phyloP scores from a whole-genome alignment of 352 stramenopile species.

The Thraustochytrium sp. region DNA sequence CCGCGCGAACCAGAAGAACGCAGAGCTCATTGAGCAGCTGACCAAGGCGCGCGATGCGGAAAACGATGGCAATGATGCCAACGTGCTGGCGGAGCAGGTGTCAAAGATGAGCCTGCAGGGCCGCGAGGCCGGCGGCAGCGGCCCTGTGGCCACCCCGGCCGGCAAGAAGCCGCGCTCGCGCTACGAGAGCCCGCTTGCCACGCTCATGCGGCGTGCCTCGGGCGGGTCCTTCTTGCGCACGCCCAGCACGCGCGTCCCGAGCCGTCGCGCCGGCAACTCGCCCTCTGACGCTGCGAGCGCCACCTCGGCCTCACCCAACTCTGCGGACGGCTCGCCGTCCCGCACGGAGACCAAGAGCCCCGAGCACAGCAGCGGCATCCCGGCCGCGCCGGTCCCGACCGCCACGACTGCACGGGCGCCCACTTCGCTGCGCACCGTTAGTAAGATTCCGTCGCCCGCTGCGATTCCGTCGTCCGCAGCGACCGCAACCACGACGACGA shows the following conservation, averaged over 20 bases:
- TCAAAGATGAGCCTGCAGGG: neutral
- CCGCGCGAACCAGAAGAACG: constrained; percentile 1
- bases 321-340: neutral
- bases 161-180: neutral
- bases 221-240: neutral
- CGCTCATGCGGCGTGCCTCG: neutral
- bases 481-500: no score
- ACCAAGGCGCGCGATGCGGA: neutral
- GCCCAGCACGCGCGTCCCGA: neutral
- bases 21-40: neutral
- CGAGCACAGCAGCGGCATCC: no score
- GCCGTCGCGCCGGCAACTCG: no score
- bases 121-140: neutral
- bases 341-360: no score
- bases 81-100: neutral
- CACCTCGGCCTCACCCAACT: neutral
- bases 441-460: no score
- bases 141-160: neutral
- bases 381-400: no score
- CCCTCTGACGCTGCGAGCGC: neutral
- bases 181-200: constrained; percentile 12
- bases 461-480: no score
- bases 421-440: no score
- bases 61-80: constrained; percentile 4
- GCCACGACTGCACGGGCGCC: no score